Evolutionary conservation across 805 yeast genomes (phyloP).

Genomic region (Monosporozyma siamensis): DNA sequence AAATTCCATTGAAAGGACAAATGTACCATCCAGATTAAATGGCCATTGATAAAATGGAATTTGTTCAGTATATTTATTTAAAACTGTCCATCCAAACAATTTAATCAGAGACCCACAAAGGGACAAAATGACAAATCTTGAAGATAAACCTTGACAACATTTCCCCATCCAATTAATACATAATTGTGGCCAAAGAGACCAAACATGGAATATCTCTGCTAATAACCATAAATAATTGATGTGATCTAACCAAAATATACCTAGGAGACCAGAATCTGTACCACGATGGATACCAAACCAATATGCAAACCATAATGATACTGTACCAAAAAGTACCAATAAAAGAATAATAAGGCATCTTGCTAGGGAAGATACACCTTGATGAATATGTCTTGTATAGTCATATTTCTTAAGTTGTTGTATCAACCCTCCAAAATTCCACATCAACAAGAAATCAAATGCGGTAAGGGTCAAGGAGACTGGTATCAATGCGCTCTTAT

Average conservation of each 20-base stretch:
- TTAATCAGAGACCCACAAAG: constrained; percentile 4
- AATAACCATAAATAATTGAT: constrained; percentile 35
- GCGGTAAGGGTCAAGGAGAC: constrained; percentile 17
- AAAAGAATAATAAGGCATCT: constrained; percentile 3
- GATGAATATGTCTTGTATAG: constrained; percentile 31
- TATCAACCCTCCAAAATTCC: constrained; percentile 14
- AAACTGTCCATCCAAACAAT: constrained; percentile 1
- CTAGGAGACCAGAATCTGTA: constrained; percentile 20
- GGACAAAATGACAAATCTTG: constrained; percentile 14
- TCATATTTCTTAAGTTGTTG: constrained; percentile 25
- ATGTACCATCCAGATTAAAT: constrained; percentile 18
- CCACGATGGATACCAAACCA: constrained; percentile 1
- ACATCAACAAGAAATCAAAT: constrained; percentile 11
- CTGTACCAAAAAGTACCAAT: constrained; percentile 6
- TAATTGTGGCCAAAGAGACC: constrained; percentile 35
- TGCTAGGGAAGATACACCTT: constrained; percentile 28
- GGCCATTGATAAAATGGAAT: constrained; percentile 15
- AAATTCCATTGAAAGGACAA: constrained; percentile 13
- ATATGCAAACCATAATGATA: constrained; percentile 4
- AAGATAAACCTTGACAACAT: constrained; percentile 26
- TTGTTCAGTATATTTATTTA: neutral
- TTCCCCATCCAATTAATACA: constrained; percentile 33
- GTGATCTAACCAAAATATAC: constrained; percentile 33
- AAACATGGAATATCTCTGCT: constrained; percentile 18
- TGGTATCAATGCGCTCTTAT: constrained; percentile 12